These are phyloP conservation scores for Pelargonium citronellum DNA, from an alignment of 441 rosid genomes.

Conservation along the genomic window DNA sequence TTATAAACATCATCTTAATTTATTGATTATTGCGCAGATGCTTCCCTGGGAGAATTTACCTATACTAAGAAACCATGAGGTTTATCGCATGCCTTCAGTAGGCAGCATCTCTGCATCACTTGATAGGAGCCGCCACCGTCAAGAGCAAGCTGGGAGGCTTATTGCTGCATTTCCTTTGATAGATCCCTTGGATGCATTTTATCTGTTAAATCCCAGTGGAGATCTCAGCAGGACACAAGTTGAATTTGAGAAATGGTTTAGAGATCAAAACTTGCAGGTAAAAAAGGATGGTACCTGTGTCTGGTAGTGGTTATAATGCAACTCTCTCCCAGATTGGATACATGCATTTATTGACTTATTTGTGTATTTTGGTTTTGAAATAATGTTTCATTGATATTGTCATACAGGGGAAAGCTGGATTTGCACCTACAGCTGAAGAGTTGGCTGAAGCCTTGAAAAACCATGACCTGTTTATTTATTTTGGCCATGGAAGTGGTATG, in stretches of 20 bases:
- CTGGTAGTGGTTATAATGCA: background rate
- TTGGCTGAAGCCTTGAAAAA: constrained; percentile 60
- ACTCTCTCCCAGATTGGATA: background rate
- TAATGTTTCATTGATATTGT: constrained; percentile 1
- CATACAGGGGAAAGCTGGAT: constrained; percentile 78
- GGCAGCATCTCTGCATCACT: constrained; percentile 57
- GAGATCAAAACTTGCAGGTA: constrained; percentile 75
- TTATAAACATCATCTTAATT: background rate
- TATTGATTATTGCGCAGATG: constrained; percentile 47
- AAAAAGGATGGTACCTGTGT: background rate
- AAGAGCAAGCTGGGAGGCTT: constrained; percentile 34
- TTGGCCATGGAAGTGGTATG: constrained; percentile 96
- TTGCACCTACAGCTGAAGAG: constrained; percentile 63
- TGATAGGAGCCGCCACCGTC: constrained; percentile 39
- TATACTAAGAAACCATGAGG: constrained; percentile 74
- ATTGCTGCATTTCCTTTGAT: constrained; percentile 54
- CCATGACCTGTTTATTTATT: constrained; percentile 82
- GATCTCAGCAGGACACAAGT: constrained; percentile 62
- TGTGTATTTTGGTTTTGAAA: constrained; percentile 7
- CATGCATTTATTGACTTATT: background rate
- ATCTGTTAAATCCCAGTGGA: constrained; percentile 85
- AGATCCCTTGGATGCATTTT: constrained; percentile 94
- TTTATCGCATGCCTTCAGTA: constrained; percentile 93
- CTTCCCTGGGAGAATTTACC: constrained; percentile 99
- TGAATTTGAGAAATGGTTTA: constrained; percentile 73